Evolutionary conservation across 148 eudicot species (phyloP).

Genomic region (Rhododendron simsii): DNA sequence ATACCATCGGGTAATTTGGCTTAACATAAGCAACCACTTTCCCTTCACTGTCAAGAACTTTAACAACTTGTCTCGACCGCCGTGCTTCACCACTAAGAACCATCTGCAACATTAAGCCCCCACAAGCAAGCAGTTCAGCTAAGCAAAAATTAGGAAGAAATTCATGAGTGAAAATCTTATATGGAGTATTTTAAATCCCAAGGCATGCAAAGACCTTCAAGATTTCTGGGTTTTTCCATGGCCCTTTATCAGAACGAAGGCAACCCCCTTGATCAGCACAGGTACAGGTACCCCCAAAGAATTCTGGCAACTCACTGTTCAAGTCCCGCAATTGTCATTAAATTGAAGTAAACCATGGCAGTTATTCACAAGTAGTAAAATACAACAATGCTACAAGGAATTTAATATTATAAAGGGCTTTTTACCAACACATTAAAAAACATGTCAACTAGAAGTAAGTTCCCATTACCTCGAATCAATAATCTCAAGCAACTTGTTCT

Average conservation of each 20-base stretch:
- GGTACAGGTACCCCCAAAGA: constrained; percentile 83
- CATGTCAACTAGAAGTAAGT: constrained; percentile 6
- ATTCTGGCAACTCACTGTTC: constrained; percentile 86
- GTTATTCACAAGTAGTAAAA: background rate
- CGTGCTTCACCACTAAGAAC: constrained; percentile 49
- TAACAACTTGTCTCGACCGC: constrained; percentile 54
- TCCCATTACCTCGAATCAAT: constrained; percentile 74
- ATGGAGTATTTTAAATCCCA: background rate
- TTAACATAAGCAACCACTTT: constrained; percentile 27
- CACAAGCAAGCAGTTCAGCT: constrained; percentile 1
- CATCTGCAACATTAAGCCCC: constrained; percentile 28
- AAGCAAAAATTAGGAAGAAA: background rate
- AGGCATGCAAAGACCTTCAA: constrained; percentile 50
- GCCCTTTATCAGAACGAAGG: constrained; percentile 86
- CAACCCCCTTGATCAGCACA: constrained; percentile 87
- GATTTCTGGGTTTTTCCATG: constrained; percentile 86
- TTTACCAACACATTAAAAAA: background rate
- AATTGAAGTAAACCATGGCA: background rate
- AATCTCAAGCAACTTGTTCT: constrained; percentile 78
- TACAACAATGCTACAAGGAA: background rate
- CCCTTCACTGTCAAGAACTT: constrained; percentile 38
- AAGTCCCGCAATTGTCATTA: constrained; percentile 8
- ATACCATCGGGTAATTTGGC: constrained; percentile 72
- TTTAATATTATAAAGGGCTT: background rate
- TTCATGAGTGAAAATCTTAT: background rate